A percentile compares a stretch with the other conserved stretches of the same genome.
These are phyloP conservation scores for Gracilaria gracilis DNA, from an alignment of 23 red algal genomes.

Conservation along the genomic window DNA sequence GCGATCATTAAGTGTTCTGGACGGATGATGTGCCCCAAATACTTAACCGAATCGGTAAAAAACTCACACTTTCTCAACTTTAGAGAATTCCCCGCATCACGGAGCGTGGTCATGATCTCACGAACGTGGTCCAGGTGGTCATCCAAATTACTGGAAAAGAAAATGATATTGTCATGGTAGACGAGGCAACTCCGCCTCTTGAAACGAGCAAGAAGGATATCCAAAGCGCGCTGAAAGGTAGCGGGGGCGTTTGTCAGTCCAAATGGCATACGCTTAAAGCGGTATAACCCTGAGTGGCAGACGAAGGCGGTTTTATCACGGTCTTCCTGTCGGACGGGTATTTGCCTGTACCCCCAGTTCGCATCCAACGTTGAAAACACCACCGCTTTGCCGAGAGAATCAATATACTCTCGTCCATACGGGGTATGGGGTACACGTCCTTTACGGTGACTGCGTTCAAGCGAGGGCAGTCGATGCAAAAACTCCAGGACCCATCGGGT, in stretches of 20 bases:
- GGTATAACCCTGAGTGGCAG: not conserved
- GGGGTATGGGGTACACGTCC: not conserved
- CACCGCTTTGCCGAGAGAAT: not conserved
- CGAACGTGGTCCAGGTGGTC: constrained; percentile 25
- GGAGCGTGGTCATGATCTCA: constrained; percentile 1
- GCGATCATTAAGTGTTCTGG: not conserved
- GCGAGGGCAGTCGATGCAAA: not conserved
- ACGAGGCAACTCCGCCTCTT: constrained; percentile 42
- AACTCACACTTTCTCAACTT: no score
- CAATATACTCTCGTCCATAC: constrained; percentile 16
- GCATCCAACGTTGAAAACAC: constrained; percentile 1
- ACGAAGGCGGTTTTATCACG: constrained; percentile 9
- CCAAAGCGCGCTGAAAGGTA: constrained; percentile 14
- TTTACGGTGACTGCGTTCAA: no score
- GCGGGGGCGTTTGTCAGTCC: not conserved
- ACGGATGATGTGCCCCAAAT: not conserved
- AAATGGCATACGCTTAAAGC: not conserved
- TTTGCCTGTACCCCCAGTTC: constrained; percentile 11
- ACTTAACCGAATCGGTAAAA: no score
- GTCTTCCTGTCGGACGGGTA: not conserved
- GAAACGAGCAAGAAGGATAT: not conserved
- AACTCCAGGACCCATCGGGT: not conserved
- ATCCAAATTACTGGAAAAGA: constrained; percentile 40
- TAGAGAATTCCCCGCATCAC: not conserved
- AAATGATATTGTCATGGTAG: constrained; percentile 44